Percentiles rank a stretch among this genome's conserved stretches.
Conservation (phyloP, 1,284 basidiomycete species). For the Puccinia triticina region DNA sequence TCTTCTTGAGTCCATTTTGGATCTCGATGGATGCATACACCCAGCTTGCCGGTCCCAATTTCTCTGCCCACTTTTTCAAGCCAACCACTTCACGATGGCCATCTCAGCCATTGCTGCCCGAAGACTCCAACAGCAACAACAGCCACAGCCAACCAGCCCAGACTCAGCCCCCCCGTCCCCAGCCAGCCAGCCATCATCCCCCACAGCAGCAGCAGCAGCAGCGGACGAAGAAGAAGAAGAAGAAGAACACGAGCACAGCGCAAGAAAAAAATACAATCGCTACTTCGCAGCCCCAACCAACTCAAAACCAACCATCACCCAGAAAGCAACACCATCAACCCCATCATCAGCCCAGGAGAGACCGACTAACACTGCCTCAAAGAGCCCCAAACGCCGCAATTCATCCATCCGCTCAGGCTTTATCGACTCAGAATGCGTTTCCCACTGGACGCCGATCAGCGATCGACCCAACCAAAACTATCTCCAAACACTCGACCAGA, state of each 20-base stretch:
- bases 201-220: background rate
- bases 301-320: background rate
- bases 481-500: background rate
- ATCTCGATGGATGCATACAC: too few relatives aligned
- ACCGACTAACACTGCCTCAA: conserved; percentile 6
- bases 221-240: background rate
- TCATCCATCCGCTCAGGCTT: background rate
- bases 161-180: background rate
- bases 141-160: background rate
- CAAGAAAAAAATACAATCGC: too few relatives aligned
- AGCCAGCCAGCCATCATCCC: background rate
- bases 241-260: too few relatives aligned
- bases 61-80: too few relatives aligned
- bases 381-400: background rate
- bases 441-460: background rate
- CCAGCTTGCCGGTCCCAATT: too few relatives aligned
- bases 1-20: too few relatives aligned
- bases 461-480: background rate
- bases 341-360: background rate
- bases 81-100: too few relatives aligned
- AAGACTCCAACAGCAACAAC: background rate
- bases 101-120: background rate
- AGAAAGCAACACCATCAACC: background rate
- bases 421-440: background rate
- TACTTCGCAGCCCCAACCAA: background rate